phyloP scores from a whole-genome alignment of 352 stramenopile species.

The Phytophthora sp. region DNA sequence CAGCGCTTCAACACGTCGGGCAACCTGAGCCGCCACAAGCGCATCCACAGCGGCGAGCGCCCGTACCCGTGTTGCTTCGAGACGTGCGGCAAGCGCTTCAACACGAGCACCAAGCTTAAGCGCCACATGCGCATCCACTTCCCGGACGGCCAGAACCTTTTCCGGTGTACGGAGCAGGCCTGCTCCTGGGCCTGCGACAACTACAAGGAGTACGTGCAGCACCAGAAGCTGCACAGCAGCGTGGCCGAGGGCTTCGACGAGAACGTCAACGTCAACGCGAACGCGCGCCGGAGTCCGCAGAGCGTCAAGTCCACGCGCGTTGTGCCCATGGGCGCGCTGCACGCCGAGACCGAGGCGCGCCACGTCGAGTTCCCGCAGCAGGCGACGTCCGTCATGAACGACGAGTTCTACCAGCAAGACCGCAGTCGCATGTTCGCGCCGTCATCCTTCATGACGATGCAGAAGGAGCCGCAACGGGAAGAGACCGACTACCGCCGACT shows the following conservation, averaged over 20 bases:
- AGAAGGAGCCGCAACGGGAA: conserved; percentile 34
- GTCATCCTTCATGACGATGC: conserved; percentile 29
- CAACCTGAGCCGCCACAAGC: conserved; percentile 88
- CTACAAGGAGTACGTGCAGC: conserved; percentile 84
- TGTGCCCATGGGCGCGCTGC: conserved; percentile 16
- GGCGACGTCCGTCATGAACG: conserved; percentile 5
- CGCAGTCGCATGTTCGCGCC: conserved; percentile 33
- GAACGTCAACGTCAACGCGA: conserved; percentile 20
- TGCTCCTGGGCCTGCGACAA: conserved; percentile 79
- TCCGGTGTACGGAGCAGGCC: conserved; percentile 61
- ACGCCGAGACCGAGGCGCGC: not conserved
- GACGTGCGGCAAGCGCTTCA: conserved; percentile 85
- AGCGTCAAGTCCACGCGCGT: conserved; percentile 15
- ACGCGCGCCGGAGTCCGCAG: conserved; percentile 4
- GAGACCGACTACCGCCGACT: conserved; percentile 36
- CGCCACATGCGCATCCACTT: conserved; percentile 90
- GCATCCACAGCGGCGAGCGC: conserved; percentile 85
- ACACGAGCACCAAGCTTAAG: conserved; percentile 91
- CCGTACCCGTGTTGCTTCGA: conserved; percentile 83
- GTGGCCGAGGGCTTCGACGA: conserved; percentile 33
- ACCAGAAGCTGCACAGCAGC: conserved; percentile 64
- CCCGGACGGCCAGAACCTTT: conserved; percentile 76
- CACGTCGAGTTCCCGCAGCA: conserved; percentile 21
- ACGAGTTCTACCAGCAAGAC: conserved; percentile 45
- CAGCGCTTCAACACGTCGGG: conserved; percentile 89